Base-by-base conservation (phyloP, 1,284 basidiomycete genomes). In the Tilletiaria anomala region DNA sequence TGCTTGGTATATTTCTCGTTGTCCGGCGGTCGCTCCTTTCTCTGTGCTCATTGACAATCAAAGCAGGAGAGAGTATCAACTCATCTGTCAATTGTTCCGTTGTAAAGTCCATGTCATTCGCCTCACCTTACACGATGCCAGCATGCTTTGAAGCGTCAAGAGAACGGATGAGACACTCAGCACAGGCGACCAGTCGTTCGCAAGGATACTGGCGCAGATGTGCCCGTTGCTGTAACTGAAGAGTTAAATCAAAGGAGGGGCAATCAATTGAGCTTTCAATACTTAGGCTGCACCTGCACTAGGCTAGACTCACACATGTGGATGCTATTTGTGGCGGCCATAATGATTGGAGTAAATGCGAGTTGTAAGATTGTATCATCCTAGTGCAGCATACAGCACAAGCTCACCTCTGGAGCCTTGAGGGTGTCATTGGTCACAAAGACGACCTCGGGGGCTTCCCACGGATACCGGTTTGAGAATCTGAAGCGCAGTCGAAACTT, bases 131-230 rank as follows among this genome's bases (percentile, higher is more conserved):
- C 53, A 57, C 37, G 53, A 56, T 10, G 63, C 63, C 0, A 65
- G 53, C 63, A 65, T 65, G 50, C 56, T 59, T 40, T 65, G 63
- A 6, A 65, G 42, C 4, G 55, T 61, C 36, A 65, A 39, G 12
- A 63, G 54, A 19, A 65, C 48, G 38, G 51, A 52, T 39, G 49
- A 50, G n/a, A 53, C 50, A 35, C 56, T 60, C 24, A 65, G 50
- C 4, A 61, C 61, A 5, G 61, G 61, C 11, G 56, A 57, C 61
- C 61, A 65, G 38, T 60, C 60, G 42, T 42, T 51, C 23, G 51
- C 59, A 14, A 65, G 38, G 34, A 65, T 59, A 32, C 52, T 56
- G 6, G 44, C 48, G 44, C 63, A 65, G 15, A 63, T 56, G 38
- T 65, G 63, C 11, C 63, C 63, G 40, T 65, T 65, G 18, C 48